phyloP scores from a whole-genome alignment of 176 grass and related monocot species.

The Cenchrus americanus region DNA sequence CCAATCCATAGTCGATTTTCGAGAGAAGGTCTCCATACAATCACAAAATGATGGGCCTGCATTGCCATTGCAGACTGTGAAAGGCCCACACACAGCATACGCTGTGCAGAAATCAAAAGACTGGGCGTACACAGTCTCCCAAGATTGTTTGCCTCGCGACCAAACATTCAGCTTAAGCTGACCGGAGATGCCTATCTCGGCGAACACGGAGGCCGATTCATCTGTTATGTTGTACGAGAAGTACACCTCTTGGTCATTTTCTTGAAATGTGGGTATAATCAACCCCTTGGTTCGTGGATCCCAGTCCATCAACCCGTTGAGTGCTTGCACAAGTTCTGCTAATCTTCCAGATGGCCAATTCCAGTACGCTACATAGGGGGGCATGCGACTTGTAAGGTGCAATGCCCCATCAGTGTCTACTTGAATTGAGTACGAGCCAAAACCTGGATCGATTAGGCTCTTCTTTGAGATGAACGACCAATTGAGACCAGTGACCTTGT shows the following conservation, averaged over 20 bases:
- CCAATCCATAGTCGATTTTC: not conserved
- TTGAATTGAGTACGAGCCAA: slow-evolving; percentile 20
- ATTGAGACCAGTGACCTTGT: slow-evolving; percentile 28
- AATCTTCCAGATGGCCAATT: not conserved
- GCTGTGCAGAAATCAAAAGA: slow-evolving; percentile 14
- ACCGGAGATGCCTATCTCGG: slow-evolving; percentile 22
- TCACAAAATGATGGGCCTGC: not conserved
- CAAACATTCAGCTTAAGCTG: slow-evolving; percentile 28
- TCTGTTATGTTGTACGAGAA: slow-evolving; percentile 25
- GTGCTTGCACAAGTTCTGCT: not conserved
- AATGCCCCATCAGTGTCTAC: slow-evolving; percentile 4
- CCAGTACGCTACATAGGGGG: not conserved
- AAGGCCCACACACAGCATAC: not conserved
- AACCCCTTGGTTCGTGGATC: not conserved
- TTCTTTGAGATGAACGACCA: slow-evolving; percentile 18
- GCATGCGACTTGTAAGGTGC: not conserved
- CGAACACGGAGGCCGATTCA: not conserved
- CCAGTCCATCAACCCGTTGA: slow-evolving; percentile 11
- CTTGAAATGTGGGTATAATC: not conserved
- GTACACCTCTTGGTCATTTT: slow-evolving; percentile 19
- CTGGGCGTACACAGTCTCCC: slow-evolving; percentile 27
- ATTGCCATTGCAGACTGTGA: not conserved
- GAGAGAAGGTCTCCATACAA: not conserved
- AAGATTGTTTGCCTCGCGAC: not conserved
- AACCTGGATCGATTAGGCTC: slow-evolving; percentile 25